A percentile compares a stretch with the other conserved stretches of the same genome.
Conservation (phyloP, 2,329 filamentous ascomycete genomes). For the Fusarium sp. region DNA sequence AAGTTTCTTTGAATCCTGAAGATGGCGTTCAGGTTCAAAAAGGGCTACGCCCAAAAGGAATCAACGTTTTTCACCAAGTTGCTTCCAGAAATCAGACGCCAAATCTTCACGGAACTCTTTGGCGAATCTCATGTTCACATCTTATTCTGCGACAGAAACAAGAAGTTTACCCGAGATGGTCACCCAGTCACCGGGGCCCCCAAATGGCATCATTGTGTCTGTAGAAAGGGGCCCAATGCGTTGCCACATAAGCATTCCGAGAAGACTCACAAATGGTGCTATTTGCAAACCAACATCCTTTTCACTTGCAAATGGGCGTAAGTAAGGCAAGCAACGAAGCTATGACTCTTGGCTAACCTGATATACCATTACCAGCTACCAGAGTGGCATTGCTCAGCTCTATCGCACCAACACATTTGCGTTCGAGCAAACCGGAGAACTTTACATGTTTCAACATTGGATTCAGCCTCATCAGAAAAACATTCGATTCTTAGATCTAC, state of each 20-base stretch:
- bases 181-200: neutral
- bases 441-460: too few species aligned
- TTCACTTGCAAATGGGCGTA: slow-evolving; percentile 23
- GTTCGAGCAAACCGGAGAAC: too few species aligned
- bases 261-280: slow-evolving; percentile 4
- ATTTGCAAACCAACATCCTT: neutral
- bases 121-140: slow-evolving; percentile 5
- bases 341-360: neutral
- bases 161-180: neutral
- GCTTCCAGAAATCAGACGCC: neutral
- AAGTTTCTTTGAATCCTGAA: neutral
- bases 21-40: neutral
- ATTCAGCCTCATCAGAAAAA: too few species aligned
- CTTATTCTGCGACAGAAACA: neutral
- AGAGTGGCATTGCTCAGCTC: slow-evolving; percentile 13
- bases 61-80: slow-evolving; percentile 14
- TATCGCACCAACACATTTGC: slow-evolving; percentile 7
- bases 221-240: neutral
- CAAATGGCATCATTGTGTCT: slow-evolving; percentile 15
- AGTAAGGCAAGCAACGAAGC: neutral
- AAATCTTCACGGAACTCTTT: slow-evolving; percentile 16
- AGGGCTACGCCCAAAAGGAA: neutral
- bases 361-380: neutral
- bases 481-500: too few species aligned
- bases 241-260: neutral